Conservation (phyloP, 2,329 filamentous ascomycete genomes). For the Botryotinia convoluta region DNA sequence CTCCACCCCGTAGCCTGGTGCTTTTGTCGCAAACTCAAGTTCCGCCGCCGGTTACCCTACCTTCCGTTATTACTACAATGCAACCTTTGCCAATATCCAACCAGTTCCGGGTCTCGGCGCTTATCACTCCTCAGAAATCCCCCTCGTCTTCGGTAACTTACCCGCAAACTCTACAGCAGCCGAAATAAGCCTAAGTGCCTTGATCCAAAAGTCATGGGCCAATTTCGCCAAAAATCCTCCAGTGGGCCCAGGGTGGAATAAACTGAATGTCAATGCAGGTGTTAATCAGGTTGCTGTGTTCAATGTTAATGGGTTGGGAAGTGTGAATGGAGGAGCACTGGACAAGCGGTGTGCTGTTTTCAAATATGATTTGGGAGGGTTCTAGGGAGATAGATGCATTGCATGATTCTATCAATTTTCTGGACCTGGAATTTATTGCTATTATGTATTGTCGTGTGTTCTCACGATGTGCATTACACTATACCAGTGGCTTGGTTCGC, state of each 20-base stretch:
- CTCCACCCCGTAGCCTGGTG: background rate
- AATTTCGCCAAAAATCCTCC: constrained; percentile 15
- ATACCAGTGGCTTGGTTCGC: background rate
- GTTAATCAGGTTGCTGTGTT: background rate
- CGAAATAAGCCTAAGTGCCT: background rate
- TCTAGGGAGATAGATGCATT: background rate
- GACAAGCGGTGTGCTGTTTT: background rate
- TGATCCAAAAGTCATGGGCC: constrained; percentile 12
- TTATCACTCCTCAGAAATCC: constrained; percentile 21
- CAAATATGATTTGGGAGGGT: no score
- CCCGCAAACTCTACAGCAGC: background rate
- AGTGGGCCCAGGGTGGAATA: background rate
- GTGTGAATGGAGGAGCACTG: background rate
- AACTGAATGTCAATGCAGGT: background rate
- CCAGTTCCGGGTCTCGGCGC: constrained; percentile 5
- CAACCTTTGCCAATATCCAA: constrained; percentile 17
- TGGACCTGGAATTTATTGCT: no score
- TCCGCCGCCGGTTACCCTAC: constrained; percentile 8
- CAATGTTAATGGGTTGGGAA: background rate
- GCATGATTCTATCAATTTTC: background rate
- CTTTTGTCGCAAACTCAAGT: constrained; percentile 3
- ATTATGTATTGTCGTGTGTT: background rate
- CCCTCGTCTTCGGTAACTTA: constrained; percentile 12
- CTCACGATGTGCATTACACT: background rate
- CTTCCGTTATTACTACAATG: constrained; percentile 19